Conservation (phyloP, 1,139 yeast genomes). For the Candida sp. region DNA sequence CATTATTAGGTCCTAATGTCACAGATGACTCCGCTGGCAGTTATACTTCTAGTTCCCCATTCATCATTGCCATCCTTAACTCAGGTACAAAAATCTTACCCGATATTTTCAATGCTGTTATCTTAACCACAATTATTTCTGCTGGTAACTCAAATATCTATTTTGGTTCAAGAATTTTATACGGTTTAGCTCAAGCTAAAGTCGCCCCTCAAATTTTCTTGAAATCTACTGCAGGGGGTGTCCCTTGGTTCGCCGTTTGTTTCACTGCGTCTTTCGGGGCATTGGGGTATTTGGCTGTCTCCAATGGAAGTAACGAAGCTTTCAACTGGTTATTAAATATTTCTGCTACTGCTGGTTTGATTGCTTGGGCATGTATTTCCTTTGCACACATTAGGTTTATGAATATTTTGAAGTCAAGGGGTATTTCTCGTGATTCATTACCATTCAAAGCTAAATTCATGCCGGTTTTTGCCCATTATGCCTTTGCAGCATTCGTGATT, state of each 20-base stretch:
- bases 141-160: conserved; percentile 84
- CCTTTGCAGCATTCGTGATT: conserved; percentile 47
- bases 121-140: conserved; percentile 63
- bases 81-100: conserved; percentile 71
- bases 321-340: conserved; percentile 85
- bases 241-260: conserved; percentile 62
- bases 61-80: conserved; percentile 56
- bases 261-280: conserved; percentile 61
- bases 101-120: conserved; percentile 73
- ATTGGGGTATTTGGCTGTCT: conserved; percentile 66
- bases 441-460: conserved; percentile 71
- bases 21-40: conserved; percentile 10
- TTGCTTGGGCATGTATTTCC: conserved; percentile 71
- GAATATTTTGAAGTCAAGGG: conserved; percentile 54
- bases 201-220: conserved; percentile 59
- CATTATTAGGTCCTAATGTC: conserved; percentile 21
- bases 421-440: conserved; percentile 59
- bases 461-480: conserved; percentile 63
- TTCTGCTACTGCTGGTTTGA: conserved; percentile 72
- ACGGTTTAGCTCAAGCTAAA: conserved; percentile 59
- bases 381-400: conserved; percentile 66
- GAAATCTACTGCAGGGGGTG: conserved; percentile 57
- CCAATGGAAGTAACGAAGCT: conserved; percentile 61
- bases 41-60: conserved; percentile 48
- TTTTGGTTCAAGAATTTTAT: conserved; percentile 71